phyloP scores from a whole-genome alignment of 1,284 basidiomycete genomes.

The Cutaneotrichosporon dermatis region DNA sequence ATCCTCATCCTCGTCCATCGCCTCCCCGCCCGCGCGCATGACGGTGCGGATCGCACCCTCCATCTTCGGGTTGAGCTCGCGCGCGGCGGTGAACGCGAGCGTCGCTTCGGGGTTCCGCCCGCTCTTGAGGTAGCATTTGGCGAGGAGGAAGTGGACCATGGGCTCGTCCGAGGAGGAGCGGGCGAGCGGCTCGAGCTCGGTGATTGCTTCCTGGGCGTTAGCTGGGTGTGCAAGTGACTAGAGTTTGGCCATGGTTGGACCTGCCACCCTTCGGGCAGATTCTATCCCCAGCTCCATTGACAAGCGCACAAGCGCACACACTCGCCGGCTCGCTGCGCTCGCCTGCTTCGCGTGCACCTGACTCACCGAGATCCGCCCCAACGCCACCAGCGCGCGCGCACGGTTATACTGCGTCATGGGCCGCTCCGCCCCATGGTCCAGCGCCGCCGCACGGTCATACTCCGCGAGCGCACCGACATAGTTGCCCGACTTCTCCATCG shows the following conservation, averaged over 20 bases:
- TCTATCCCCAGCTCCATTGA: not conserved
- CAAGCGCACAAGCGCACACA: too few relatives aligned
- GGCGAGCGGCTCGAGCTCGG: conserved; percentile 71
- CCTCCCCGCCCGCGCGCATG: conserved; percentile 36
- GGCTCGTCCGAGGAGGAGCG: conserved; percentile 70
- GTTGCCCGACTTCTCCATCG: conserved; percentile 75
- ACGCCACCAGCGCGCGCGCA: conserved; percentile 76
- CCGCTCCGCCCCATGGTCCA: conserved; percentile 65
- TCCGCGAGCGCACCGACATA: conserved; percentile 65
- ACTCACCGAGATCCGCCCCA: conserved; percentile 75
- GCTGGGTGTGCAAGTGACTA: not conserved
- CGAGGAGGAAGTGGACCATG: conserved; percentile 91
- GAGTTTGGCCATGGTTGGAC: too few relatives aligned
- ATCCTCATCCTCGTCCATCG: conserved; percentile 54
- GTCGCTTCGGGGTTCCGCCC: conserved; percentile 74
- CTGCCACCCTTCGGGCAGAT: too few relatives aligned
- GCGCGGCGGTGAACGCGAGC: conserved; percentile 75
- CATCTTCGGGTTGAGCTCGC: conserved; percentile 61
- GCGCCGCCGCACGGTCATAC: conserved; percentile 67
- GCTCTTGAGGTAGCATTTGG: conserved; percentile 74
- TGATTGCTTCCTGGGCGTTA: conserved; percentile 62
- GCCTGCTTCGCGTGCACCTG: too few relatives aligned
- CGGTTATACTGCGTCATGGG: conserved; percentile 85
- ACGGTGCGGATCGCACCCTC: conserved; percentile 45
- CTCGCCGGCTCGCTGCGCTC: too few relatives aligned